Conservation (phyloP, 805 yeast species). For the Myxozyma neglecta region DNA sequence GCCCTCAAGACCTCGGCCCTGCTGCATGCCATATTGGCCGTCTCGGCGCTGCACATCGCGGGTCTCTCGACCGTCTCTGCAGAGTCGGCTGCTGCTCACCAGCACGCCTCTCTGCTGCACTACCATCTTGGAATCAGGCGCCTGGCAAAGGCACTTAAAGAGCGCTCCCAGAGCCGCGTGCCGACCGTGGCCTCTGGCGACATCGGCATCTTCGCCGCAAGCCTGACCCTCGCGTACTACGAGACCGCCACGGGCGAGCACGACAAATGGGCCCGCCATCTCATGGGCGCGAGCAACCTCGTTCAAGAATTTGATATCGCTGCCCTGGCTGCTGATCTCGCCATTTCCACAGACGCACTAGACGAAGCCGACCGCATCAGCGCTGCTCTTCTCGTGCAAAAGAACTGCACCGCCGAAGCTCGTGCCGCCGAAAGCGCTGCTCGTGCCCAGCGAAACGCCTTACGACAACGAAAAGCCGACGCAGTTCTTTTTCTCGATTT, state of each 20-base stretch:
- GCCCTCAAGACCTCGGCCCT: constrained; percentile 16
- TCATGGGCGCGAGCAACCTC: constrained; percentile 17
- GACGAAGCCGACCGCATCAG: not conserved
- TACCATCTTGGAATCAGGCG: constrained; percentile 22
- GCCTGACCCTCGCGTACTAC: constrained; percentile 17
- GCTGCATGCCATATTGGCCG: constrained; percentile 21
- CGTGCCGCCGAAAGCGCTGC: constrained; percentile 1
- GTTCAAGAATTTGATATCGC: constrained; percentile 9
- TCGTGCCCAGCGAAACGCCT: not conserved
- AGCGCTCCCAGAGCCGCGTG: not conserved
- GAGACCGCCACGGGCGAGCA: constrained; percentile 23
- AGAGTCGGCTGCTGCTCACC: constrained; percentile 13
- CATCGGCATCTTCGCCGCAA: constrained; percentile 19
- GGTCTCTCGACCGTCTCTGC: not conserved
- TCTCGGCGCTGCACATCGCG: constrained; percentile 21
- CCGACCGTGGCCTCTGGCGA: constrained; percentile 5
- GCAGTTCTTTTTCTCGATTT: constrained; percentile 13
- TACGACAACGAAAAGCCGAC: constrained; percentile 12
- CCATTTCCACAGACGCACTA: not conserved
- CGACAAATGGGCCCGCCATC: constrained; percentile 25
- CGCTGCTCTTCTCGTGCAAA: not conserved
- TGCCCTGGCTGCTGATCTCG: constrained; percentile 2
- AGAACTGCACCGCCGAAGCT: not conserved
- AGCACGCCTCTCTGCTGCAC: constrained; percentile 15
- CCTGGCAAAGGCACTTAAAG: constrained; percentile 10